These are phyloP conservation scores for Backusella westeae DNA, from an alignment of 192 early-diverging fungal species.

Conservation along the genomic window DNA sequence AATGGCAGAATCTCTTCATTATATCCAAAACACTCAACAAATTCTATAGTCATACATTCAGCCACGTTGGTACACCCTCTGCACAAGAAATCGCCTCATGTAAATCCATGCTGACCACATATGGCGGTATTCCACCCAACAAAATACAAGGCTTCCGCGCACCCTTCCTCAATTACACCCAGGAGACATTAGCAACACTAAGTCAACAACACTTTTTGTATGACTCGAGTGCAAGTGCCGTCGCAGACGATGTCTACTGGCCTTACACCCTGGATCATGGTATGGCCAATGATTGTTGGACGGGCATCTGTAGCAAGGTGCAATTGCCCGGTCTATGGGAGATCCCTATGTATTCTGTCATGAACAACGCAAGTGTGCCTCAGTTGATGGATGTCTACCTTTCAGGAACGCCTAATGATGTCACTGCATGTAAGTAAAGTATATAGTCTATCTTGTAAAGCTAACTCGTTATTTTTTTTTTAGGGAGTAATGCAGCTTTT, in stretches of 20 bases:
- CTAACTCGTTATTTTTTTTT: background rate
- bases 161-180: slow-evolving; percentile 54
- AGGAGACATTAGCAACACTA: slow-evolving; percentile 42
- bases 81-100: slow-evolving; percentile 40
- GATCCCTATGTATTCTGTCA: slow-evolving; percentile 59
- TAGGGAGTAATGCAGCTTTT: slow-evolving; percentile 37
- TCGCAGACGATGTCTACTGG: slow-evolving; percentile 46
- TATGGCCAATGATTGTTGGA: slow-evolving; percentile 55
- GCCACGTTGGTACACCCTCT: slow-evolving; percentile 32
- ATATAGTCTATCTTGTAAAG: too few relatives aligned
- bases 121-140: slow-evolving; percentile 54
- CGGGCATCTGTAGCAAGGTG: slow-evolving; percentile 40
- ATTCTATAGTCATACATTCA: slow-evolving; percentile 29
- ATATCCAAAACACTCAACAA: too few relatives aligned
- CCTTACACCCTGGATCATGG: slow-evolving; percentile 70
- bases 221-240: slow-evolving; percentile 51
- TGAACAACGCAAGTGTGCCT: slow-evolving; percentile 34
- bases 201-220: slow-evolving; percentile 44
- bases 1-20: too few relatives aligned
- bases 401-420: slow-evolving; percentile 30
- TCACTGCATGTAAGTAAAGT: slow-evolving; percentile 34
- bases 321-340: slow-evolving; percentile 59
- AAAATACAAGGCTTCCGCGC: slow-evolving; percentile 67
- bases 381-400: slow-evolving; percentile 53
- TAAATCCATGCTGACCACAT: slow-evolving; percentile 44